Percentiles rank a stretch among this genome's conserved stretches.
These are phyloP conservation scores for Podila epicladia DNA, from an alignment of 192 early-diverging fungal genomes.

Conservation along the genomic window DNA sequence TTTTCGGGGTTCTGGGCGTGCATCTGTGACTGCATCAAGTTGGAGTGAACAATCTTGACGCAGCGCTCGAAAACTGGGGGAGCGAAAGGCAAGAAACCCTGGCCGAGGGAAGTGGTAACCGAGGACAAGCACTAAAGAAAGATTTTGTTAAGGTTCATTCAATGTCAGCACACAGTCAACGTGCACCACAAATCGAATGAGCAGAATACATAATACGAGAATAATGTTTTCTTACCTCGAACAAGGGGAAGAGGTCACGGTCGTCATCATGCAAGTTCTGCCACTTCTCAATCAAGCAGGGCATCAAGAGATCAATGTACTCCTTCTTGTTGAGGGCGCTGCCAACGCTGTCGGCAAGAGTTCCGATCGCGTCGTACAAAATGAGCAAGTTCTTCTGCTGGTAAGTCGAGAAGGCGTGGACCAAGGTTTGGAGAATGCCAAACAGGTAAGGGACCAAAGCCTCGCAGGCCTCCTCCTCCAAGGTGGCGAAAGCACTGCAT, in stretches of 20 bases:
- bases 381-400: slow-evolving; percentile 96
- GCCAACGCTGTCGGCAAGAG: slow-evolving; percentile 94
- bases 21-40: slow-evolving; percentile 74
- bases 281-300: slow-evolving; percentile 90
- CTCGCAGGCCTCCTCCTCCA: slow-evolving; percentile 91
- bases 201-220: too few species aligned
- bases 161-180: not conserved
- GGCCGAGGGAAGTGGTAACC: slow-evolving; percentile 87
- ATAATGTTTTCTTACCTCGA: slow-evolving; percentile 68
- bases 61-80: slow-evolving; percentile 89
- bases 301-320: slow-evolving; percentile 88
- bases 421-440: slow-evolving; percentile 85
- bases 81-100: slow-evolving; percentile 88
- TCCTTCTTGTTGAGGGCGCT: slow-evolving; percentile 81
- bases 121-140: slow-evolving; percentile 79
- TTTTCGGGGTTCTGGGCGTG: slow-evolving; percentile 56
- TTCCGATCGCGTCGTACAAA: slow-evolving; percentile 97
- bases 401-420: slow-evolving; percentile 88
- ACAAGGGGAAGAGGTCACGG: slow-evolving; percentile 90
- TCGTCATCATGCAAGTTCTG: slow-evolving; percentile 81
- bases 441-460: slow-evolving; percentile 89
- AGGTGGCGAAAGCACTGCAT: slow-evolving; percentile 94
- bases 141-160: not conserved
- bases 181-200: too few species aligned
- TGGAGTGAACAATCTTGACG: slow-evolving; percentile 86